These are phyloP conservation scores for Trametes maxima DNA, from an alignment of 768 basidiomycete genomes.

Conservation along the genomic window DNA sequence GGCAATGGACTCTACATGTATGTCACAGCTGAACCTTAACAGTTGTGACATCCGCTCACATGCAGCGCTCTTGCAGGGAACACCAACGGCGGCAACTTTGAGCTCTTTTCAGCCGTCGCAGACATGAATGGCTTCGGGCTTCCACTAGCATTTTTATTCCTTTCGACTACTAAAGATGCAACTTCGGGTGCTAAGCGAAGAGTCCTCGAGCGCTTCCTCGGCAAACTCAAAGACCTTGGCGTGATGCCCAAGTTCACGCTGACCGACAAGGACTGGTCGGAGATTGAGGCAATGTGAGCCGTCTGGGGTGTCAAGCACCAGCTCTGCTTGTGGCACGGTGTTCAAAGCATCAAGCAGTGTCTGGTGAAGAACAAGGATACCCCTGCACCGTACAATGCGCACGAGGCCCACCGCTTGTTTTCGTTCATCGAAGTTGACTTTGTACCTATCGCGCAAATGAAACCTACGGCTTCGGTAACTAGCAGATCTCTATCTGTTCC, in stretches of 20 bases:
- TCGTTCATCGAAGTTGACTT: not conserved
- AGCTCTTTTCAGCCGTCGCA: conserved; percentile 37
- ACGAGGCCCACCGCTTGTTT: not conserved
- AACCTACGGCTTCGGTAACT: too few species aligned
- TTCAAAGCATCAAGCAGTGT: not conserved
- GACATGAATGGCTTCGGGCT: conserved; percentile 37
- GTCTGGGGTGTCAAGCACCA: conserved; percentile 39
- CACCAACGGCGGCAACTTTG: conserved; percentile 37
- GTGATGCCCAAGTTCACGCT: conserved; percentile 30
- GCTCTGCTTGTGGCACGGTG: not conserved
- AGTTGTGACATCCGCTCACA: not conserved
- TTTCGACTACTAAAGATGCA: conserved; percentile 16
- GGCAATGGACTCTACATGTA: conserved; percentile 23
- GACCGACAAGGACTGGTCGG: conserved; percentile 38
- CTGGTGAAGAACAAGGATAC: not conserved
- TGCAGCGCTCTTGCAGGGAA: conserved; percentile 28
- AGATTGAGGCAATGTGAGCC: conserved; percentile 37
- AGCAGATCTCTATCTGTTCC: too few species aligned
- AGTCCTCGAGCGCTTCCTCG: conserved; percentile 30
- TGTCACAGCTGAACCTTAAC: not conserved
- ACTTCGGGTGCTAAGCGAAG: conserved; percentile 29
- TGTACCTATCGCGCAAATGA: not conserved
- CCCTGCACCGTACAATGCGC: not conserved
- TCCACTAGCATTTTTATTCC: conserved; percentile 36
- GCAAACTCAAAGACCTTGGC: conserved; percentile 30